These are phyloP conservation scores for Cutaneotrichosporon sp. DNA, from an alignment of 1,284 basidiomycete genomes.

Conservation along the genomic window DNA sequence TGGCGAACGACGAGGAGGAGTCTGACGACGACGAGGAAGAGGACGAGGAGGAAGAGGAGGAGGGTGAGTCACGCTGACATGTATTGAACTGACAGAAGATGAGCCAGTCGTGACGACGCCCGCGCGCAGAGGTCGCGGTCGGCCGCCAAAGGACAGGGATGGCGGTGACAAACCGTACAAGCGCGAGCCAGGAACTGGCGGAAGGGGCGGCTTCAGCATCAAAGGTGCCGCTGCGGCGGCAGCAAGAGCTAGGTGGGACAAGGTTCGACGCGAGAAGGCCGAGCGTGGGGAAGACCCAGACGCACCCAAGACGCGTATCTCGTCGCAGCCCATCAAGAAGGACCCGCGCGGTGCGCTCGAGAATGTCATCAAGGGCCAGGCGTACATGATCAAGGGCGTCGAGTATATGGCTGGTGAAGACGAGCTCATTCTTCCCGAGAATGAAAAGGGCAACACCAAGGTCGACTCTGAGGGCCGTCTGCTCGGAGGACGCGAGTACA, in stretches of 20 bases:
- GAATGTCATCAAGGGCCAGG: constrained; percentile 21
- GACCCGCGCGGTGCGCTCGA: constrained; percentile 24
- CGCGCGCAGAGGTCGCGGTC: constrained; percentile 3
- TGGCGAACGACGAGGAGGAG: constrained; percentile 22
- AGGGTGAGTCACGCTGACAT: not conserved
- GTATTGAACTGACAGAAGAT: constrained; percentile 10
- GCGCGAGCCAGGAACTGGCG: constrained; percentile 35
- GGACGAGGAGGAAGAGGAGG: constrained; percentile 15
- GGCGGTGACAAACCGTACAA: constrained; percentile 24
- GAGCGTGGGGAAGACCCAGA: constrained; percentile 41
- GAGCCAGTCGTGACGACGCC: constrained; percentile 13
- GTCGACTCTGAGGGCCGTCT: constrained; percentile 79
- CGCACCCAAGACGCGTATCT: constrained; percentile 4
- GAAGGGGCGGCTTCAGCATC: constrained; percentile 44
- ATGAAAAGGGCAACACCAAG: constrained; percentile 85
- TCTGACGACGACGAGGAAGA: constrained; percentile 16
- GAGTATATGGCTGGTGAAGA: constrained; percentile 77
- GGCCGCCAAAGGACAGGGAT: constrained; percentile 9
- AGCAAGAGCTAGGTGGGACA: constrained; percentile 44
- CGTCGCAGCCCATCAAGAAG: constrained; percentile 11
- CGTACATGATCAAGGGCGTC: constrained; percentile 58
- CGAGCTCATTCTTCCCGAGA: constrained; percentile 76
- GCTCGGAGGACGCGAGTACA: constrained; percentile 80
- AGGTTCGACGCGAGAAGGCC: constrained; percentile 36
- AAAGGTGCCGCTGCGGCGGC: constrained; percentile 46